phyloP scores from a whole-genome alignment of 2,329 filamentous ascomycete species.

The Talaromyces funiculosus region DNA sequence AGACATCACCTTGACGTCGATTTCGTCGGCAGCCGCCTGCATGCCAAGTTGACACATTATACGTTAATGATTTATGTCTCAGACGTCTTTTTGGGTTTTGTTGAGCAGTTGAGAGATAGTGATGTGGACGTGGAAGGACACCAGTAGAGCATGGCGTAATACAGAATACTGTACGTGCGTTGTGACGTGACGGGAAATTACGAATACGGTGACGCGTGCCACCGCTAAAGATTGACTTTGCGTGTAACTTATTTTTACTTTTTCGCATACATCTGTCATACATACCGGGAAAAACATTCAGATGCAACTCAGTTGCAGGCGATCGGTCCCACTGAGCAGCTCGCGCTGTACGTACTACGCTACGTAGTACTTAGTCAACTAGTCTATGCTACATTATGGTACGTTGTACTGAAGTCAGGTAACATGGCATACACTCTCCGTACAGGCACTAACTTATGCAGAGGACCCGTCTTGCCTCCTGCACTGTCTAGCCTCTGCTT shows the following conservation, averaged over 20 bases:
- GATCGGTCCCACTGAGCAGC: slow-evolving; percentile 10
- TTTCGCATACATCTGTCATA: not conserved
- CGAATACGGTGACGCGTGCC: not conserved
- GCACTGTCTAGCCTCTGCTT: not conserved
- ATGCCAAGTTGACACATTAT: slow-evolving; percentile 4
- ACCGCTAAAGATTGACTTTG: not conserved
- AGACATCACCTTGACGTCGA: slow-evolving; percentile 8
- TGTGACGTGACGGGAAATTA: not conserved
- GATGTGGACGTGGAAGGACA: not conserved
- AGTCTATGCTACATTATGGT: not conserved
- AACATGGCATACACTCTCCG: not conserved
- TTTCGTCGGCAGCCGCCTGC: slow-evolving; percentile 7
- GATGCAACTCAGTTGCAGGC: slow-evolving; percentile 14
- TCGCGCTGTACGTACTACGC: not conserved
- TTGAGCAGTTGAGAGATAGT: not conserved
- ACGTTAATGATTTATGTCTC: not conserved
- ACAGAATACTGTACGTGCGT: not conserved
- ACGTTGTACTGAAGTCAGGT: not conserved
- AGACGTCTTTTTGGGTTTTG: not conserved
- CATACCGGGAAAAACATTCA: not conserved
- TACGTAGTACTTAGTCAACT: not conserved
- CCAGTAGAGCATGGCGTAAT: not conserved
- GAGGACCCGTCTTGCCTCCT: not conserved
- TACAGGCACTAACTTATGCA: not conserved
- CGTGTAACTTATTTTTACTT: slow-evolving; percentile 1